A percentile compares a stretch with the other conserved stretches of the same genome.
Evolutionary conservation across 495 filamentous ascomycete species (phyloP).

Genomic region (Podospora pseudopauciseta): DNA sequence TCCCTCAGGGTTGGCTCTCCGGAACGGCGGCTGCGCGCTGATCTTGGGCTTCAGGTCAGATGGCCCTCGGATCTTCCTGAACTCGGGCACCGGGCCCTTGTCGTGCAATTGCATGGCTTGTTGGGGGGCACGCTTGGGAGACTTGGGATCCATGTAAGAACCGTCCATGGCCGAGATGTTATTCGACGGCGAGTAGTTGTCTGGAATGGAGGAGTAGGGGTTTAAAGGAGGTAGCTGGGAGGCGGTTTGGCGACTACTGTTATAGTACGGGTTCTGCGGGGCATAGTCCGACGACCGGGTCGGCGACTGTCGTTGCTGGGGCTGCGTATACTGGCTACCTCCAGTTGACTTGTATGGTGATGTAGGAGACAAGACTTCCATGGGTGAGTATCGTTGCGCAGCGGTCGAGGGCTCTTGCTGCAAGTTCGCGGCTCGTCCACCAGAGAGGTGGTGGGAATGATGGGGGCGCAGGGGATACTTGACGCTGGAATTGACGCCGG

Average conservation of each 20-base stretch:
- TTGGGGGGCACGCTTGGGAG: conserved; percentile 57
- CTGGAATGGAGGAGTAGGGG: conserved; percentile 57
- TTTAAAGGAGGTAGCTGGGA: conserved; percentile 70
- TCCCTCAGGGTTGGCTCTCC: conserved; percentile 92
- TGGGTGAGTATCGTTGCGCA: conserved; percentile 89
- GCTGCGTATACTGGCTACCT: conserved; percentile 41
- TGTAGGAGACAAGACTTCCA: conserved; percentile 68
- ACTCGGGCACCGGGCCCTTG: conserved; percentile 79
- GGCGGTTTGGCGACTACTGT: conserved; percentile 37
- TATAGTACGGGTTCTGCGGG: conserved; percentile 49
- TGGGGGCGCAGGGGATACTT: conserved; percentile 76
- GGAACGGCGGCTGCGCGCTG: conserved; percentile 82
- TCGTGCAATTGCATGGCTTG: conserved; percentile 47
- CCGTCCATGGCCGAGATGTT: conserved; percentile 64
- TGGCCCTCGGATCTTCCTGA: conserved; percentile 68
- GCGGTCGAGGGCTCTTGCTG: conserved; percentile 75
- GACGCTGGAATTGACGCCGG: conserved; percentile 48
- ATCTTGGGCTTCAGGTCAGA: conserved; percentile 77
- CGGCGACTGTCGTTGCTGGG: conserved; percentile 50
- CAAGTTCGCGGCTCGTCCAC: conserved; percentile 44
- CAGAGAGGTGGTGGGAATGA: conserved; percentile 56
- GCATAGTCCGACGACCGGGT: conserved; percentile 45
- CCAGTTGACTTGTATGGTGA: conserved; percentile 49
- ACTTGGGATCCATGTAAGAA: conserved; percentile 71
- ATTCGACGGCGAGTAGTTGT: conserved; percentile 61